phyloP scores from a whole-genome alignment of 805 yeast species.

The Candida orba region DNA sequence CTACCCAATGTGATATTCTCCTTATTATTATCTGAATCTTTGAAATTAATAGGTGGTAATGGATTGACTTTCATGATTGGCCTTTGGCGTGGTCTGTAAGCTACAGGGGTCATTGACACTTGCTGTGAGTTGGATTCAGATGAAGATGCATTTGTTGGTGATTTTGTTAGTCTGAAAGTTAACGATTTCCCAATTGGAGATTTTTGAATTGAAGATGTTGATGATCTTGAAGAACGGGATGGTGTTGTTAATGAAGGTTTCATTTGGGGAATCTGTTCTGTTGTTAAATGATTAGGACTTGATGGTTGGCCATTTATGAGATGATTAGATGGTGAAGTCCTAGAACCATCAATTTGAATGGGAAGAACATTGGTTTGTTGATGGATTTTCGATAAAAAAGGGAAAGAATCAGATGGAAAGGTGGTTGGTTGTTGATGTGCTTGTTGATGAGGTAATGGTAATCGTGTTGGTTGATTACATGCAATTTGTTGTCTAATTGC shows the following conservation, averaged over 20 bases:
- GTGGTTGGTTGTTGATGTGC: neutral
- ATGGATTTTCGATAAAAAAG: neutral
- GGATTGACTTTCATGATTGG: slow-evolving; percentile 18
- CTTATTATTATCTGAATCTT: slow-evolving; percentile 1
- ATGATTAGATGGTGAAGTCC: neutral
- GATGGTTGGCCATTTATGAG: neutral
- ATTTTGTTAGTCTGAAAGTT: slow-evolving; percentile 17
- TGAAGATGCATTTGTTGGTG: slow-evolving; percentile 1
- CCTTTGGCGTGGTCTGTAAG: slow-evolving; percentile 13
- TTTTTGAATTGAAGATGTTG: neutral
- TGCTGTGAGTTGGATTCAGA: neutral
- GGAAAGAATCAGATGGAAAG: neutral
- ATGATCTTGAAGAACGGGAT: slow-evolving; percentile 10
- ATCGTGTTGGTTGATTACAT: neutral
- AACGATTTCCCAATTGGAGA: slow-evolving; percentile 9
- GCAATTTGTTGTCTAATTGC: slow-evolving; percentile 8
- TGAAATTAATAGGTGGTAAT: slow-evolving; percentile 10
- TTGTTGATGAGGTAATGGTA: neutral
- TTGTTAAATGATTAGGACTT: neutral
- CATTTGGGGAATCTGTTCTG: neutral
- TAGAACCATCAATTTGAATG: too few species aligned
- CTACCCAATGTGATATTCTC: slow-evolving; percentile 4
- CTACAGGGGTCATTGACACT: slow-evolving; percentile 8
- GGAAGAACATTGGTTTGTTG: too few species aligned
- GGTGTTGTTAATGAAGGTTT: slow-evolving; percentile 13